Percentiles rank a stretch among this genome's conserved stretches.
Conservation (phyloP, 495 filamentous ascomycete genomes). For the Aspergillus campestris region DNA sequence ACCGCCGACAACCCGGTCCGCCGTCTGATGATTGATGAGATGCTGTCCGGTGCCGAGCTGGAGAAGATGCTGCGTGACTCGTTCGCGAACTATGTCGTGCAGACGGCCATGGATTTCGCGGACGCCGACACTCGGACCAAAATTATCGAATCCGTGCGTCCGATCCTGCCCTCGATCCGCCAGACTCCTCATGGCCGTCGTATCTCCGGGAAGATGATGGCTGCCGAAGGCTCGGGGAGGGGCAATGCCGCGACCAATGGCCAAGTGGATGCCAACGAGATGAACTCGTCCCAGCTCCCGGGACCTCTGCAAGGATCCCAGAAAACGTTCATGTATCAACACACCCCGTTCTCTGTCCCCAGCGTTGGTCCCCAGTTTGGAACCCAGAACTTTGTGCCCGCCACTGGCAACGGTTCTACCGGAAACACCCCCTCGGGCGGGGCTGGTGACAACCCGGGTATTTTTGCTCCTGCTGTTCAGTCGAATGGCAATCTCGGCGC, state of each 20-base stretch:
- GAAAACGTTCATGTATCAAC: conserved; percentile 26
- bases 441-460: conserved; percentile 19
- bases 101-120: conserved; percentile 87
- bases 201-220: conserved; percentile 73
- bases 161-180: conserved; percentile 70
- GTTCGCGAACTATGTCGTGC: conserved; percentile 94
- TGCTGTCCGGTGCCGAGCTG: conserved; percentile 65
- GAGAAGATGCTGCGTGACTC: conserved; percentile 81
- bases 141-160: conserved; percentile 76
- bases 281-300: conserved; percentile 25
- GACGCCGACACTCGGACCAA: conserved; percentile 59
- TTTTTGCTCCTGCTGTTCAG: conserved; percentile 19
- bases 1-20: conserved; percentile 61
- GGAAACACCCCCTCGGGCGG: conserved; percentile 25
- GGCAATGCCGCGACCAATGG: conserved; percentile 27
- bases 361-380: conserved; percentile 19
- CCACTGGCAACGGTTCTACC: conserved; percentile 20
- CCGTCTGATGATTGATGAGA: conserved; percentile 76
- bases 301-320: conserved; percentile 21
- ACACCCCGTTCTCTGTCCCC: conserved; percentile 16
- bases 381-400: conserved; percentile 19
- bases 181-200: conserved; percentile 89
- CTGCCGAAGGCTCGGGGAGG: conserved; percentile 28
- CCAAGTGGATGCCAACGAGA: conserved; percentile 33
- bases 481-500: conserved; percentile 18